Conservation (phyloP, 176 grass and related monocot genomes). For the Carex myosuroides region DNA sequence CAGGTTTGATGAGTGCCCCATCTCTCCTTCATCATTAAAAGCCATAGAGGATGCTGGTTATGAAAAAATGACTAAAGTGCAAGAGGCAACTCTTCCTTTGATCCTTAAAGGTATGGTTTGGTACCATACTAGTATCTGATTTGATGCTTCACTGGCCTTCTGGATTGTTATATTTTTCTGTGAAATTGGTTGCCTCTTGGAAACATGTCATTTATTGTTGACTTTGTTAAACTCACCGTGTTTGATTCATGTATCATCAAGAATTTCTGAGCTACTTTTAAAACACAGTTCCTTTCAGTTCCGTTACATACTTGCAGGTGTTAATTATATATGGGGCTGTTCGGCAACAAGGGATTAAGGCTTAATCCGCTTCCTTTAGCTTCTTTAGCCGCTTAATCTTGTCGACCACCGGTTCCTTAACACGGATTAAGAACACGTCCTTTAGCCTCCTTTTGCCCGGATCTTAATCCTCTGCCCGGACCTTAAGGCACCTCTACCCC, state of each 20-base stretch:
- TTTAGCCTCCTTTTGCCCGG: too few relatives aligned
- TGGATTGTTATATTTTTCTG: not conserved
- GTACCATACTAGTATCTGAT: not conserved
- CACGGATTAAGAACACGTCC: too few relatives aligned
- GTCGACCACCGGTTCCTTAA: too few relatives aligned
- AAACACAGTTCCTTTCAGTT: not conserved
- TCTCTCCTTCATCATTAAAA: slow-evolving; percentile 49
- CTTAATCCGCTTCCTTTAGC: too few relatives aligned
- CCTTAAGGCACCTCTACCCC: too few relatives aligned
- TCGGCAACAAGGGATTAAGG: too few relatives aligned
- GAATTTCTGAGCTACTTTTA: not conserved
- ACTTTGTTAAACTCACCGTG: not conserved
- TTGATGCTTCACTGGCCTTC: not conserved
- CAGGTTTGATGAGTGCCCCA: slow-evolving; percentile 65
- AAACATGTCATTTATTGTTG: not conserved
- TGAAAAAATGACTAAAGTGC: slow-evolving; percentile 70
- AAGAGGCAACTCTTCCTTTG: slow-evolving; percentile 66
- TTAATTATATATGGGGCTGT: not conserved
- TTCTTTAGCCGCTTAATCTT: too few relatives aligned
- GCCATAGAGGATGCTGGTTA: slow-evolving; percentile 69
- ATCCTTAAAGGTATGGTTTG: slow-evolving; percentile 56
- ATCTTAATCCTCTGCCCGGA: too few relatives aligned
- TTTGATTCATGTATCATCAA: not conserved
- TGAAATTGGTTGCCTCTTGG: not conserved
- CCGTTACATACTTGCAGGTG: not conserved